Conservation (phyloP, 192 early-diverging fungal genomes). For the Backusella liffmaniae region DNA sequence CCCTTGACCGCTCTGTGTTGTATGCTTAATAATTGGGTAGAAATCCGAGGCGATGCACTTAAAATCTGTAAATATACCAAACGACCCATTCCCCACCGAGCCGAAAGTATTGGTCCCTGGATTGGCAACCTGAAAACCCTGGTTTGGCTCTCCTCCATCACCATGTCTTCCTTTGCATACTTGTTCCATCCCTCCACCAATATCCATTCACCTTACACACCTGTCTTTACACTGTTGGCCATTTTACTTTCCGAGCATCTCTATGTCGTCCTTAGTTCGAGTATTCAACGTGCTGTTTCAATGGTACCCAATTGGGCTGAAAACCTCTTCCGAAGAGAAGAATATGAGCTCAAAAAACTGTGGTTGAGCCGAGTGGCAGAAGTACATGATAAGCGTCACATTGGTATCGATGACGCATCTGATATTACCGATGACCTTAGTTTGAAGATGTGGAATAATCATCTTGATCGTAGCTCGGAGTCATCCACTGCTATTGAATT, state of each 20-base stretch:
- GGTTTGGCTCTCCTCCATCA: slow-evolving; percentile 59
- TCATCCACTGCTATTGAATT: background rate
- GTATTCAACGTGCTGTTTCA: slow-evolving; percentile 19
- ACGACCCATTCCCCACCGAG: slow-evolving; percentile 34
- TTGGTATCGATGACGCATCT: background rate
- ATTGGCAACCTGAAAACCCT: slow-evolving; percentile 39
- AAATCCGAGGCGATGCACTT: slow-evolving; percentile 87
- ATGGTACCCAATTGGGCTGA: slow-evolving; percentile 35
- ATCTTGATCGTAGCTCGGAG: background rate
- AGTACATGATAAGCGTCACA: background rate
- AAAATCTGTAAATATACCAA: slow-evolving; percentile 79
- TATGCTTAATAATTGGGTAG: slow-evolving; percentile 88
- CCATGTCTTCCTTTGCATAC: slow-evolving; percentile 55
- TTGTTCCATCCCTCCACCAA: slow-evolving; percentile 46
- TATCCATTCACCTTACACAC: slow-evolving; percentile 34
- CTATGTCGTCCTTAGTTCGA: slow-evolving; percentile 18
- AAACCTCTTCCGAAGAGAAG: slow-evolving; percentile 29
- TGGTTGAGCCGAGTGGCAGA: slow-evolving; percentile 27
- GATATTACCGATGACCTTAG: slow-evolving; percentile 3
- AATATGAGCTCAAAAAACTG: slow-evolving; percentile 36
- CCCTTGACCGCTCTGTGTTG: slow-evolving; percentile 80
- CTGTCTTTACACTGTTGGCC: slow-evolving; percentile 22
- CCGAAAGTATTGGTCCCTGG: slow-evolving; percentile 40
- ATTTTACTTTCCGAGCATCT: slow-evolving; percentile 43
- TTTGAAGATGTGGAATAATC: background rate